Evolutionary conservation across 176 grass and related monocot genomes (phyloP), one percentile per base, ranked within the genome.

Genomic region (Otatea glauca): DNA sequence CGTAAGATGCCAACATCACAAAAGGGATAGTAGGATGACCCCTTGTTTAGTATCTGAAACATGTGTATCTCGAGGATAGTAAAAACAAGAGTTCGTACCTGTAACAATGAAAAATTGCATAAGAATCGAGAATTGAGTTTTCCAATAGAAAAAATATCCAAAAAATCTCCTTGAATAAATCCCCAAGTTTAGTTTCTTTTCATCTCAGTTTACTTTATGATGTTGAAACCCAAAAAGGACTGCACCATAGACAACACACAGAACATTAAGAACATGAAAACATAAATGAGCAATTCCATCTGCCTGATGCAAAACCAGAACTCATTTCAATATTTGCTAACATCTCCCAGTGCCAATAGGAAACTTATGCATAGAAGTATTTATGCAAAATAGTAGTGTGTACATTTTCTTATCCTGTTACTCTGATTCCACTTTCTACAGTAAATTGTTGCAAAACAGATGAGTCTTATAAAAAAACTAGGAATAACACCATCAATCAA

Each of bases 1-100:
- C 16, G 74, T 93, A 88, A 83, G 82, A 90, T 69, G 80, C 44
- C 34, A 49, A 54, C 41, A 65, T 86, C 66, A 86, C 78, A 82
- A 85, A 91, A 77, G 15, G 16, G 45, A 79, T 47, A 91, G 58
- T 39, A n/a, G 9, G 65, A 42, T 61, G 9, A 48, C 82, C 45
- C 55, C 58, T 78, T 74, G 73, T 81, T 78, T 72, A 78, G 78
- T 67, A 70, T 85, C 48, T 60, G 54, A 51, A 74, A 74, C 39
- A 60, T 42, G 65, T 53, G 35, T 41, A 86, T 78, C 42, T 77
- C 56, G 78, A 88, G 58, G 29, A 60, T 49, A 72, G 16, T 21
- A 80, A 79, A 67, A 67, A 74, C 16, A 65, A 91, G 43, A 50
- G 38, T 80, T 49, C 51, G 0, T 91, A 91, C 85, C 81, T 91